Evolutionary conservation across 495 filamentous ascomycete genomes (phyloP).

Genomic region (Aspergillus kassunensis): DNA sequence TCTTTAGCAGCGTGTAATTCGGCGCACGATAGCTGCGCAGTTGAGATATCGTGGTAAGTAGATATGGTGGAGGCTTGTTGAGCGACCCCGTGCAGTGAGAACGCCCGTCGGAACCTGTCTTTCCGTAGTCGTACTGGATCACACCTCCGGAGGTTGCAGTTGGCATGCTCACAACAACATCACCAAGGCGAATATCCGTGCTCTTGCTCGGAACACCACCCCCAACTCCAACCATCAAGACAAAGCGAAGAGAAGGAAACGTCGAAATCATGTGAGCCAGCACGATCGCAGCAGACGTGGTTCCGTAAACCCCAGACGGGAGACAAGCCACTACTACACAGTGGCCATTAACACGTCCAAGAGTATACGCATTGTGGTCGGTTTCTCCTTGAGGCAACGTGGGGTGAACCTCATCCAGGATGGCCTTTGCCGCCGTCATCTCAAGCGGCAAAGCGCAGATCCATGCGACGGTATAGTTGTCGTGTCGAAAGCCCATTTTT

Average conservation of each 20-base stretch:
- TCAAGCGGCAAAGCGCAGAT: conserved; percentile 18
- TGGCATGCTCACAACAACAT: conserved; percentile 34
- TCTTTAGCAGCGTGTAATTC: too few species aligned
- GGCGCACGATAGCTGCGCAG: too few species aligned
- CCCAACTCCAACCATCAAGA: conserved; percentile 35
- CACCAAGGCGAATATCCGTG: conserved; percentile 31
- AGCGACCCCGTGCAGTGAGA: too few species aligned
- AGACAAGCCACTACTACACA: conserved; percentile 34
- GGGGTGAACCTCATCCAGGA: conserved; percentile 28
- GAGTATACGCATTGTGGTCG: conserved; percentile 30
- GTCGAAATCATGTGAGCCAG: conserved; percentile 20
- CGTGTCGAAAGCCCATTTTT: background rate
- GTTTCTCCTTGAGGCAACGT: conserved; percentile 7
- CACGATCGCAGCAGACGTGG: conserved; percentile 23
- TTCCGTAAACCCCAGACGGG: conserved; percentile 24
- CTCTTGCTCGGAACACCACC: conserved; percentile 25
- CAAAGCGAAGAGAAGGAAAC: conserved; percentile 23
- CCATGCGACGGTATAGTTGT: background rate
- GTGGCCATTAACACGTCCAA: conserved; percentile 27
- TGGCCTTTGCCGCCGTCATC: conserved; percentile 23
- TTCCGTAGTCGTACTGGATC: conserved; percentile 39
- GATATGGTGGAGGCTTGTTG: too few species aligned
- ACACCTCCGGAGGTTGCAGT: conserved; percentile 20
- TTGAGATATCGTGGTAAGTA: too few species aligned
- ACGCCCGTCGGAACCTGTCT: too few species aligned